Conservation (phyloP, 108 stramenopile species). For the Mediolabrus comicus region DNA sequence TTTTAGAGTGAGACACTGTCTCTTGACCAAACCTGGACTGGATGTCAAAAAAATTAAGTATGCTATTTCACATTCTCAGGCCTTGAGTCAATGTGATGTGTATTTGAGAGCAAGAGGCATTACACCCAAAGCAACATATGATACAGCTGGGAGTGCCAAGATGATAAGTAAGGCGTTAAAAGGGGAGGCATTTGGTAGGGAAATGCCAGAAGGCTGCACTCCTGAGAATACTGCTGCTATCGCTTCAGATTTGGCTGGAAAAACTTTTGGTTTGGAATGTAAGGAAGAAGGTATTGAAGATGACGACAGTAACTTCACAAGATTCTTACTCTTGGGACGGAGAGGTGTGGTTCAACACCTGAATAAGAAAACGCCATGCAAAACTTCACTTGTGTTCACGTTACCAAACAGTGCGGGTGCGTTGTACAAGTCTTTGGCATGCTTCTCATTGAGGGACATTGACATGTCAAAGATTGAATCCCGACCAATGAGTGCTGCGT, state of each 20-base stretch:
- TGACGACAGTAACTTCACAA: slow-evolving; percentile 96
- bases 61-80: slow-evolving; percentile 95
- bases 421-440: slow-evolving; percentile 94
- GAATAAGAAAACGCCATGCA: slow-evolving; percentile 73
- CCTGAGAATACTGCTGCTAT: slow-evolving; percentile 92
- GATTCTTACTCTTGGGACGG: slow-evolving; percentile 90
- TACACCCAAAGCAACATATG: slow-evolving; percentile 81
- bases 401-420: slow-evolving; percentile 91
- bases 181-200: slow-evolving; percentile 21
- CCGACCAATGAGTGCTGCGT: slow-evolving; percentile 86
- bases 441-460: slow-evolving; percentile 93
- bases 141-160: slow-evolving; percentile 97
- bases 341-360: slow-evolving; percentile 69
- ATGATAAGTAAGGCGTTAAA: slow-evolving; percentile 69
- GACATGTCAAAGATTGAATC: slow-evolving; percentile 98
- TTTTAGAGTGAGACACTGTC: slow-evolving; percentile 92
- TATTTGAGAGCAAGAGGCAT: slow-evolving; percentile 87
- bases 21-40: slow-evolving; percentile 79
- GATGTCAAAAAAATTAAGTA: slow-evolving; percentile 77
- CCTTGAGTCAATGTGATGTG: slow-evolving; percentile 97
- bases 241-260: slow-evolving; percentile 91
- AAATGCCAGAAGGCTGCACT: slow-evolving; percentile 72
- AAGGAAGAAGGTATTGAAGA: slow-evolving; percentile 94
- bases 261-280: slow-evolving; percentile 87
- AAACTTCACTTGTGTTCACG: slow-evolving; percentile 95